phyloP scores from a whole-genome alignment of 495 filamentous ascomycete species.

The Penicillium alfredii region DNA sequence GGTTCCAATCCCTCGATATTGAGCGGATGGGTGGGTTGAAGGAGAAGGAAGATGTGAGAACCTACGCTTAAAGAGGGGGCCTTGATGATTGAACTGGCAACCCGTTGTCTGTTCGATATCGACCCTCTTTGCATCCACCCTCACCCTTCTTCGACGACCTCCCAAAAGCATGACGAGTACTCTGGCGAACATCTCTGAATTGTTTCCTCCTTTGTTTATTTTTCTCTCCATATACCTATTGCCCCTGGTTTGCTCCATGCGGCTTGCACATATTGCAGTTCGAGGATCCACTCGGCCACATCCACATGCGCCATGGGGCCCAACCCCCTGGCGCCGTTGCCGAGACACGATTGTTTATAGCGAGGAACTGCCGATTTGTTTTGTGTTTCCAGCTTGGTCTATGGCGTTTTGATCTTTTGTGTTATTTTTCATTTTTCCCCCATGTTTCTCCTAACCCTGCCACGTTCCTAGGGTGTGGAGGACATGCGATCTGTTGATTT shows the following conservation, averaged over 20 bases:
- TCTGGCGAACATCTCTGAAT: constrained; percentile 23
- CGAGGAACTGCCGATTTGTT: constrained; percentile 29
- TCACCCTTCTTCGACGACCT: constrained; percentile 26
- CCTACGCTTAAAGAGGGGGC: constrained; percentile 37
- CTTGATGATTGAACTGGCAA: too few relatives aligned
- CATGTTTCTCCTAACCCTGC: constrained; percentile 34
- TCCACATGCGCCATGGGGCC: constrained; percentile 4
- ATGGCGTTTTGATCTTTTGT: constrained; percentile 9
- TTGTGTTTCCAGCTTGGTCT: constrained; percentile 14
- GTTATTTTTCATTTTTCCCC: constrained; percentile 26
- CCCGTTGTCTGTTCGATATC: too few relatives aligned
- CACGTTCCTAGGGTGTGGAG: constrained; percentile 40
- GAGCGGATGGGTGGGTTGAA: constrained; percentile 91
- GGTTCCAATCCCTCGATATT: constrained; percentile 88
- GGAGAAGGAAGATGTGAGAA: constrained; percentile 61
- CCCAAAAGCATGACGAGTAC: constrained; percentile 36
- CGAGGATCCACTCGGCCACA: constrained; percentile 12
- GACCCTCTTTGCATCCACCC: constrained; percentile 4
- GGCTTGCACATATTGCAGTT: constrained; percentile 44
- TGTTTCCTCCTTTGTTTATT: constrained; percentile 18
- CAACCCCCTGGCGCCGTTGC: too few relatives aligned
- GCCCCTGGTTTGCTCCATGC: constrained; percentile 15
- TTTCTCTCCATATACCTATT: constrained; percentile 22
- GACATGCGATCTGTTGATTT: constrained; percentile 20
- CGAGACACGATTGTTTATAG: constrained; percentile 27